These are phyloP conservation scores for Fusarium chlamydosporum DNA, from an alignment of 2,329 filamentous ascomycete genomes.

Conservation along the genomic window DNA sequence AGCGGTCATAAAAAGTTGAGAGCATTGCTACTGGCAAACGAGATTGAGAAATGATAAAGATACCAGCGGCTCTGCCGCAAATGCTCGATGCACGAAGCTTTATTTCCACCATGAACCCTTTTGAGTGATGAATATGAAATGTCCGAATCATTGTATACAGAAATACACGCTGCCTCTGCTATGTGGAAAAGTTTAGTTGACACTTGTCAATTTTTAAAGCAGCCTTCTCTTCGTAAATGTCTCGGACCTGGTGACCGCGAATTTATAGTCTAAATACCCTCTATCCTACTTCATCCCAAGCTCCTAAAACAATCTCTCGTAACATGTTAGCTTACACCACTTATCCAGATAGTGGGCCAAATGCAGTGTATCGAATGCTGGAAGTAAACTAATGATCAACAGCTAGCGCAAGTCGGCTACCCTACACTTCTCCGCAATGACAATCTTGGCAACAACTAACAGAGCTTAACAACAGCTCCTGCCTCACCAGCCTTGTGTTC, in stretches of 20 bases:
- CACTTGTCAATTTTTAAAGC: neutral
- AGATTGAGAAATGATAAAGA: slow-evolving; percentile 50
- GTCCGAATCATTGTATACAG: neutral
- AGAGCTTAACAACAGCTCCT: slow-evolving; percentile 15
- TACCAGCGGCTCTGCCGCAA: slow-evolving; percentile 42
- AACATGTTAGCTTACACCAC: neutral
- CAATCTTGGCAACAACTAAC: slow-evolving; percentile 23
- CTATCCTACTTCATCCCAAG: neutral
- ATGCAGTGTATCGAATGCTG: neutral
- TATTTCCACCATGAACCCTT: neutral
- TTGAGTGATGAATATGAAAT: neutral
- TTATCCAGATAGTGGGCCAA: neutral
- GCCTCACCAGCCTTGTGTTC: too few species aligned
- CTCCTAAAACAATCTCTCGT: neutral
- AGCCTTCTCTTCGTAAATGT: too few species aligned
- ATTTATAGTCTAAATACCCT: too few species aligned
- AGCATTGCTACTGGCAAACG: slow-evolving; percentile 42
- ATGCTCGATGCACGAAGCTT: slow-evolving; percentile 37
- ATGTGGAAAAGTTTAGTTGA: neutral
- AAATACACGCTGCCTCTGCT: too few species aligned
- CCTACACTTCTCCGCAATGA: slow-evolving; percentile 38
- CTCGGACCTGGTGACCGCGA: too few species aligned
- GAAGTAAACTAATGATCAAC: neutral
- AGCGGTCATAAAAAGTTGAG: slow-evolving; percentile 43
- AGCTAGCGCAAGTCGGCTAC: slow-evolving; percentile 3